Base-by-base conservation (phyloP, 768 basidiomycete species). In the Lactarius tabidus region DNA sequence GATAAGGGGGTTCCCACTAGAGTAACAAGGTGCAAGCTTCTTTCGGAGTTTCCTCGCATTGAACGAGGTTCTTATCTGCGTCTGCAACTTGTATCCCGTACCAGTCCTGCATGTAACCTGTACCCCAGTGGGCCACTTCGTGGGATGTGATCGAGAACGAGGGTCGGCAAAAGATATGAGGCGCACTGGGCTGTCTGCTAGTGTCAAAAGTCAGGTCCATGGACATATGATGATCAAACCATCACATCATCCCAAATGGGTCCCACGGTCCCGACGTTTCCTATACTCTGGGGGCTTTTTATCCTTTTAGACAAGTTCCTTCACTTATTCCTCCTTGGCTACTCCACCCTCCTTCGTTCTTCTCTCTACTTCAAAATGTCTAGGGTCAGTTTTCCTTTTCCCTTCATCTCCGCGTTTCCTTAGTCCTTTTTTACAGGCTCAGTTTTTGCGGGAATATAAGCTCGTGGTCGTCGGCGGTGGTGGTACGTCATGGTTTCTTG, bases 381-480 rank as follows among this genome's bases (percentile, higher is more conserved):
- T 33, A 73, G 75, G 70, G 76, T 77, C 38, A n/a, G 74, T 70
- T 33, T 28, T 28, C 8, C 14, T 43, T 18, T 43, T 23, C 51
- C 1, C 14, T 43, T 7, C 18, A 51, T 33, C 52, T 28, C 12
- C n/a, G 4, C n/a, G 5, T 28, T 23, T 23, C 38, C 2, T 15
- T 15, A 6, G n/a, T 56, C n/a, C 43, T 26, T 45, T 64, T 4
- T 61, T 15, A n/a, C 65, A 93, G 89, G 90, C 91, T 68, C 89
- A 90, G 74, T 94, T 94, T 81, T 79, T 98, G 77, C 82, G 95
- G 72, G 96, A 98, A 76, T 98, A 98, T 81, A 98, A 98, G 82
- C 87, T 98, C 65, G 96, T 98, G 69, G 96, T 98, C 68, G 96
- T 98, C 67, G 96, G 96, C 57, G 96, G 96, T 74, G 96, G 95